A percentile compares a stretch with the other conserved stretches of the same genome.
phyloP scores from a whole-genome alignment of 208 protist species.

The Vickermania ingenoplastis region DNA sequence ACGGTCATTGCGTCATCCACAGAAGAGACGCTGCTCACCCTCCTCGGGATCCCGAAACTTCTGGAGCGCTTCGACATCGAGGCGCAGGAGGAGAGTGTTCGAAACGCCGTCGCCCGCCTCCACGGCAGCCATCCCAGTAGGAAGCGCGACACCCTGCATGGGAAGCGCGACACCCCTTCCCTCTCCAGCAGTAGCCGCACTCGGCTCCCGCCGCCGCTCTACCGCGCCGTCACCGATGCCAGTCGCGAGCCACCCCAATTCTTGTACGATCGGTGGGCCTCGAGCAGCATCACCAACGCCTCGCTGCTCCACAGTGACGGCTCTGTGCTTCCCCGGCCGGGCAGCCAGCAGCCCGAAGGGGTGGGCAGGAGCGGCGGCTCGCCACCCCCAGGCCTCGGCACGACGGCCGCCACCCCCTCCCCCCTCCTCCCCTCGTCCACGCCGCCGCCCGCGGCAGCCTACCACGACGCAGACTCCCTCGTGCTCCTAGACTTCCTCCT shows the following conservation, averaged over 20 bases:
- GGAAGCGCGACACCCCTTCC: not conserved
- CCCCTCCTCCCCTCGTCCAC: not conserved
- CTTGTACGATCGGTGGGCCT: not conserved
- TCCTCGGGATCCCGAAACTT: not conserved
- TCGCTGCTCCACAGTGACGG: not conserved
- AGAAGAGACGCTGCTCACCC: not conserved
- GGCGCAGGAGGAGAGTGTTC: not conserved
- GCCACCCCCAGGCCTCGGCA: not conserved
- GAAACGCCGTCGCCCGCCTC: not conserved
- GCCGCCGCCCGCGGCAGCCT: not conserved
- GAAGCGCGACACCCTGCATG: not conserved
- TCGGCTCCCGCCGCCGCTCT: not conserved
- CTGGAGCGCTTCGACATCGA: not conserved
- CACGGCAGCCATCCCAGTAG: not conserved
- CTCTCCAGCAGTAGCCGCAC: not conserved
- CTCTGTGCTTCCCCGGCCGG: not conserved
- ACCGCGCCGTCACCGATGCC: not conserved
- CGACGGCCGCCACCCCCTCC: not conserved
- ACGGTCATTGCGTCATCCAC: not conserved
- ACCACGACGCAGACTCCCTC: slow-evolving; percentile 6
- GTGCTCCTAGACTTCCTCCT: slow-evolving; percentile 34
- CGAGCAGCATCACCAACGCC: not conserved
- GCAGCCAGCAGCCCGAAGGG: not conserved
- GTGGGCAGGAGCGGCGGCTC: not conserved
- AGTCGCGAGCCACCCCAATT: not conserved